These are phyloP conservation scores for Monosporascus sp. DNA, from an alignment of 2,329 filamentous ascomycete genomes.

Conservation along the genomic window DNA sequence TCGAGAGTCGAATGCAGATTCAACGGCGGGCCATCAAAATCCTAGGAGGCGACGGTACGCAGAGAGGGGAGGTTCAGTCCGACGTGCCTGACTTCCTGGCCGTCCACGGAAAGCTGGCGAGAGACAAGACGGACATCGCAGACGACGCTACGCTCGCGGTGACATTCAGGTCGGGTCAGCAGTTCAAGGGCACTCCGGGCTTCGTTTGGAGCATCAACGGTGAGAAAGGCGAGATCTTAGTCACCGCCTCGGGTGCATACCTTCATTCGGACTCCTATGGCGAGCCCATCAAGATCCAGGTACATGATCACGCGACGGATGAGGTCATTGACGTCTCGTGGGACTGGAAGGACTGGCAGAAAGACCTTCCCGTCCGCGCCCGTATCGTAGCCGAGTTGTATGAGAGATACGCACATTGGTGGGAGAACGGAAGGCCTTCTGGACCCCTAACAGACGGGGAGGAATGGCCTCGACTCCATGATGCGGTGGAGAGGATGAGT, in stretches of 20 bases:
- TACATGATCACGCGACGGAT: conserved; percentile 45
- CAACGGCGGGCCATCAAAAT: conserved; percentile 37
- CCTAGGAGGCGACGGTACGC: conserved; percentile 23
- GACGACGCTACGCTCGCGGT: conserved; percentile 36
- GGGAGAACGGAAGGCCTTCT: conserved; percentile 10
- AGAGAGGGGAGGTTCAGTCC: conserved; percentile 28
- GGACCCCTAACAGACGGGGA: conserved; percentile 18
- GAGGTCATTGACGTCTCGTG: conserved; percentile 37
- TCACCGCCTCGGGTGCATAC: conserved; percentile 25
- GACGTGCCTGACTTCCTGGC: conserved; percentile 41
- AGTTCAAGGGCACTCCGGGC: conserved; percentile 41
- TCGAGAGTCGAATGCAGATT: conserved; percentile 37
- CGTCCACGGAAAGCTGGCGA: conserved; percentile 32
- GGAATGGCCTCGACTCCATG: conserved; percentile 36
- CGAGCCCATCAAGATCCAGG: conserved; percentile 38
- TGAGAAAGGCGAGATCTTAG: conserved; percentile 44
- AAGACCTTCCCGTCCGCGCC: conserved; percentile 36
- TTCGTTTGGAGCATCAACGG: conserved; percentile 47
- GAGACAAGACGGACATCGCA: conserved; percentile 14
- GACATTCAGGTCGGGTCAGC: conserved; percentile 42
- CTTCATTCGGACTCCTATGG: conserved; percentile 28
- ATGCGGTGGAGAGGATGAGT: conserved; percentile 14
- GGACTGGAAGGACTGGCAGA: conserved; percentile 42
- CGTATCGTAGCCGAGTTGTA: conserved; percentile 51
- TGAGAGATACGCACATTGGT: conserved; percentile 43